Base-by-base conservation (phyloP, 441 rosid species). In the Melastoma candidum region DNA sequence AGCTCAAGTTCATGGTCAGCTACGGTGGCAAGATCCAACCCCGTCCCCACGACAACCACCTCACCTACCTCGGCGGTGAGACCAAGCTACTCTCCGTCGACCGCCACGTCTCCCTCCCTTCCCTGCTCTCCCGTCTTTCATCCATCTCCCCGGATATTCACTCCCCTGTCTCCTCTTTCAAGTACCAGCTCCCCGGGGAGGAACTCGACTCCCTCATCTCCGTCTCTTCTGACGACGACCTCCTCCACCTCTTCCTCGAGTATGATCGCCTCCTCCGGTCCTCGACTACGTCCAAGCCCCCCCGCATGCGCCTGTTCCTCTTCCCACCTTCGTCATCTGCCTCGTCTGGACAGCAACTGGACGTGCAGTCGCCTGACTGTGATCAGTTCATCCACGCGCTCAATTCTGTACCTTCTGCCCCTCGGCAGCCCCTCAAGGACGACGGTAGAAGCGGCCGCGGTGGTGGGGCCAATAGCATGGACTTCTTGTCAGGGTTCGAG, bases 151-250 rank as follows among this genome's bases (percentile, higher is more conserved):
- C 50, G 71, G 72, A 32, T 32, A 32, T 32, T 32, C 41, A 6
- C 2, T 80, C 71, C 14, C 41, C 68, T 9, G 87, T 84, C 8
- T 72, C 84, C 26, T 52, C 81, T 41, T 84, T 84, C 36, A 90
- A 84, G 82, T 90, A 90, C 66, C 97, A 86, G 77, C 81, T 89
- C 4, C 90, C 95, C 0, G 95, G 95, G 0, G 84, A 85, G 61
- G 97, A 85, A 44, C 83, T 90, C 32, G 97, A 90, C 56, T 95
- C 89, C 41, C 68, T 90, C 72, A 90, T 90, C 51, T 90, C 97
- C 0, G 95, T 90, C 24, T 79, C 95, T 1, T 84, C 82, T 62
- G 95, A 90, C 14, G 94, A 90, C 7, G 95, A 84, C 78, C 84
- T 90, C 12, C 94, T 84, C 44, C 95, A 84, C 63, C 71, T 90